These are phyloP conservation scores for Botryococcus braunii DNA, from an alignment of 163 green algal species.

Conservation along the genomic window DNA sequence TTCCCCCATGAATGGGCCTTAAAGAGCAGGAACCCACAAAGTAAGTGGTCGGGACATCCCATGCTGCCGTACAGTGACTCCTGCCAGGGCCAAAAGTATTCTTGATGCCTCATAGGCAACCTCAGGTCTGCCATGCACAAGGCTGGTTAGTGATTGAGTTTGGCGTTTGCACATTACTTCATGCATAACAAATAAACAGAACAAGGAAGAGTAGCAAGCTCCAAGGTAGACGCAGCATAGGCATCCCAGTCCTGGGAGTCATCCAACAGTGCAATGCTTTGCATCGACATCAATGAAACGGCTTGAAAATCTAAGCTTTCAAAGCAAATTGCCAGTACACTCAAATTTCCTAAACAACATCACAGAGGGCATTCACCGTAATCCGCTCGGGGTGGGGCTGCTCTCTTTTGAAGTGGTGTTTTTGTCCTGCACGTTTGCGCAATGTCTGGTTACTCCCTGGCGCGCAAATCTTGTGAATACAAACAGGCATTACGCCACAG, in stretches of 20 bases:
- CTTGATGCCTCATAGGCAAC: conserved; percentile 58
- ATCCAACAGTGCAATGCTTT: not conserved
- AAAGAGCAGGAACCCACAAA: no score
- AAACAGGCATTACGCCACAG: not conserved
- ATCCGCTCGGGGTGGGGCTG: not conserved
- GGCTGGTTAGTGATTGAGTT: not conserved
- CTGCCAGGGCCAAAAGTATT: conserved; percentile 56
- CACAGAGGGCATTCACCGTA: no score
- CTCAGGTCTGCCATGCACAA: conserved; percentile 21
- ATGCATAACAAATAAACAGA: no score
- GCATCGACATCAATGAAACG: not conserved
- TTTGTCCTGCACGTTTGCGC: not conserved
- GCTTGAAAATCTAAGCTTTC: no score
- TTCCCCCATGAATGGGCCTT: no score
- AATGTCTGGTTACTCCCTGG: not conserved
- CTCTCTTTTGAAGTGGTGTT: not conserved
- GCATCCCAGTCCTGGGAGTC: not conserved
- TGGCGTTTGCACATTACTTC: not conserved
- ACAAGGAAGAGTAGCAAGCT: no score
- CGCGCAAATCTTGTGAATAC: not conserved
- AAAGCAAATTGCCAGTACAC: no score
- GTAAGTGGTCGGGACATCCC: not conserved
- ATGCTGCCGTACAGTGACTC: conserved; percentile 62
- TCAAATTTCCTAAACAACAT: no score
- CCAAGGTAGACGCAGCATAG: no score